phyloP scores from a whole-genome alignment of 345 rosid species.

The Boechera retrofracta region DNA sequence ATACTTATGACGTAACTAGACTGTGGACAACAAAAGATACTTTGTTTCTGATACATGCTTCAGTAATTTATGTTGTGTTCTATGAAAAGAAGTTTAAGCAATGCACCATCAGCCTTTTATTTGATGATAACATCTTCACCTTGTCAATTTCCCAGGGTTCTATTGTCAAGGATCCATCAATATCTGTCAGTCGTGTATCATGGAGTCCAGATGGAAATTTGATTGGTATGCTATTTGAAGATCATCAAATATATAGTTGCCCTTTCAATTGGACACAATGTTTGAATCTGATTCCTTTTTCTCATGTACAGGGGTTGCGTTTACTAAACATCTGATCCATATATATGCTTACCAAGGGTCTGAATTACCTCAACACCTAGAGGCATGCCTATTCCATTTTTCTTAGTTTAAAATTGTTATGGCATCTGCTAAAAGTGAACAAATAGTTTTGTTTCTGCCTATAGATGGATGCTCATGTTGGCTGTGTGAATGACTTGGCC shows the following conservation, averaged over 20 bases:
- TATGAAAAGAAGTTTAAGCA: conserved; percentile 5
- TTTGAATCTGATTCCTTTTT: conserved; percentile 12
- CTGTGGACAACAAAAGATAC: not conserved
- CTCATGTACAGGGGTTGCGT: conserved; percentile 64
- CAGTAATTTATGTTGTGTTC: conserved; percentile 13
- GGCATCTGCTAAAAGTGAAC: conserved; percentile 9
- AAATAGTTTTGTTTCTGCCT: conserved; percentile 1
- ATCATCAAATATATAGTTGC: conserved; percentile 1
- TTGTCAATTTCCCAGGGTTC: conserved; percentile 50
- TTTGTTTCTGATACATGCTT: conserved; percentile 20
- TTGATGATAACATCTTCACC: conserved; percentile 10
- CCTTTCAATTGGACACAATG: conserved; percentile 26
- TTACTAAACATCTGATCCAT: conserved; percentile 67
- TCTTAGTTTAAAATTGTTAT: conserved; percentile 6
- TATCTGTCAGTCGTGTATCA: conserved; percentile 61
- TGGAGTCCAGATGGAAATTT: conserved; percentile 73
- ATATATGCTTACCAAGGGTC: conserved; percentile 57
- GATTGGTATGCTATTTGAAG: conserved; percentile 51
- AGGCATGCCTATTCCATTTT: conserved; percentile 43
- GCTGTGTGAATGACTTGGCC: conserved; percentile 72
- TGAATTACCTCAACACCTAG: conserved; percentile 59
- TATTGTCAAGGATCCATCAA: conserved; percentile 48
- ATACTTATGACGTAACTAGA: not conserved
- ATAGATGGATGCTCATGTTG: conserved; percentile 74
- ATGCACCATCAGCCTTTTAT: conserved; percentile 13